Conservation (phyloP, 768 basidiomycete species). For the Lentinula boryana region DNA sequence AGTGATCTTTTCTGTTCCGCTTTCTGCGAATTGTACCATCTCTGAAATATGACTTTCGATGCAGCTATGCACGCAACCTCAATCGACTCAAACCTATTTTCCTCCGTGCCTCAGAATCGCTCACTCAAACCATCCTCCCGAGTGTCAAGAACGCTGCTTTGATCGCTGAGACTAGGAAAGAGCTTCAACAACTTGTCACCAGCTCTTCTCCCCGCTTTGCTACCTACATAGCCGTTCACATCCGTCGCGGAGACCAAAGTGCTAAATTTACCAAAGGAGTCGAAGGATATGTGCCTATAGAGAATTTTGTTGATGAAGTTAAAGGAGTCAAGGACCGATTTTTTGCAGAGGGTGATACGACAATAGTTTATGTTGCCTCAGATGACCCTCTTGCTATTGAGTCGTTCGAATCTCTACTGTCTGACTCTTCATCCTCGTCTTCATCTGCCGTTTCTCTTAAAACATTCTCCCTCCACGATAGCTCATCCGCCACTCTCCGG, state of each 20-base stretch:
- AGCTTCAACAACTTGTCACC: constrained; percentile 26
- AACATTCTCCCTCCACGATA: not conserved
- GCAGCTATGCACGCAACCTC: constrained; percentile 47
- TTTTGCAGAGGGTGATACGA: constrained; percentile 26
- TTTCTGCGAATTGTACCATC: not conserved
- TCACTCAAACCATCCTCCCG: constrained; percentile 47
- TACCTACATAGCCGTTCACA: constrained; percentile 50
- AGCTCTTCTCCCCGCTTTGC: not conserved
- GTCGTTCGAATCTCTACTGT: constrained; percentile 32
- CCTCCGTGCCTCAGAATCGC: constrained; percentile 37
- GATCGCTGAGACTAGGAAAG: constrained; percentile 43
- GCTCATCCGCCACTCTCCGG: not conserved
- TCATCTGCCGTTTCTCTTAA: not conserved
- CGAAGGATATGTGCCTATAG: constrained; percentile 39
- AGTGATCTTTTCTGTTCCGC: constrained; percentile 18
- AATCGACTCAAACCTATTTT: constrained; percentile 55
- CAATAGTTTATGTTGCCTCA: constrained; percentile 53
- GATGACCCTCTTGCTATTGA: constrained; percentile 47
- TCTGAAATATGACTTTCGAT: not conserved
- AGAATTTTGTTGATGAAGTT: constrained; percentile 41
- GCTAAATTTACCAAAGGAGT: constrained; percentile 39
- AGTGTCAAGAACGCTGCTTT: constrained; percentile 37
- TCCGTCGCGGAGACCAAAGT: constrained; percentile 56
- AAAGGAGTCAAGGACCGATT: constrained; percentile 17
- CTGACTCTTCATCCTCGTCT: constrained; percentile 20